Evolutionary conservation across 148 eudicot genomes (phyloP).

Genomic region (Spergularia bocconei): DNA sequence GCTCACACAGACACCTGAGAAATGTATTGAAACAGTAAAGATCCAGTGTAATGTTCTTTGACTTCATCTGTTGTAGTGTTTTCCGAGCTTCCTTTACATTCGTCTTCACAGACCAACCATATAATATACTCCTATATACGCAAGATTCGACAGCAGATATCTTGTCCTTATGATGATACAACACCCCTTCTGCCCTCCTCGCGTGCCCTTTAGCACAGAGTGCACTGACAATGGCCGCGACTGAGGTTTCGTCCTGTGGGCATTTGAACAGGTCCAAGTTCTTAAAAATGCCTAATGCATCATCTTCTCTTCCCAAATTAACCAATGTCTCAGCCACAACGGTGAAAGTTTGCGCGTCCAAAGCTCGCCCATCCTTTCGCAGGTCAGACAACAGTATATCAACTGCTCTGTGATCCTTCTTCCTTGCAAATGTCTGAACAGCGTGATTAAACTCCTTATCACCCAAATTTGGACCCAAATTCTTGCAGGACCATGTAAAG

Average conservation of each 20-base stretch:
- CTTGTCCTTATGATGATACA: constrained; percentile 50
- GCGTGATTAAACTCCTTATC: constrained; percentile 48
- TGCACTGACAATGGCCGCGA: constrained; percentile 49
- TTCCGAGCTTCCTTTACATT: constrained; percentile 59
- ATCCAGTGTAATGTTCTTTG: constrained; percentile 45
- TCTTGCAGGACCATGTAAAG: constrained; percentile 56
- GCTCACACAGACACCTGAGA: constrained; percentile 58
- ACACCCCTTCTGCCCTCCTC: constrained; percentile 50
- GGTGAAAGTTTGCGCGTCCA: constrained; percentile 48
- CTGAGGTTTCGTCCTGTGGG: constrained; percentile 41
- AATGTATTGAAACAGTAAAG: constrained; percentile 55
- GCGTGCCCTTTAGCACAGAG: constrained; percentile 61
- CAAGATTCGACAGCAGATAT: constrained; percentile 42
- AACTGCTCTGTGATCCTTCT: constrained; percentile 50
- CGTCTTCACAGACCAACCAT: constrained; percentile 55
- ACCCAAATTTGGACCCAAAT: constrained; percentile 32
- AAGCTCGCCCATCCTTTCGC: constrained; percentile 41
- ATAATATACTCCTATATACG: constrained; percentile 50
- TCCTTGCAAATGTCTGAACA: constrained; percentile 48
- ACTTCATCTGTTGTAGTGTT: constrained; percentile 53
- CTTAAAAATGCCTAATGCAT: constrained; percentile 65
- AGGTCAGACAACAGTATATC: constrained; percentile 49
- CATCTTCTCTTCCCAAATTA: constrained; percentile 52
- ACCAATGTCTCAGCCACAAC: constrained; percentile 46
- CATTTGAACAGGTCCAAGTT: constrained; percentile 52